These are phyloP conservation scores for Cladophialophora bantiana DNA, from an alignment of 2,329 filamentous ascomycete species.

Conservation along the genomic window DNA sequence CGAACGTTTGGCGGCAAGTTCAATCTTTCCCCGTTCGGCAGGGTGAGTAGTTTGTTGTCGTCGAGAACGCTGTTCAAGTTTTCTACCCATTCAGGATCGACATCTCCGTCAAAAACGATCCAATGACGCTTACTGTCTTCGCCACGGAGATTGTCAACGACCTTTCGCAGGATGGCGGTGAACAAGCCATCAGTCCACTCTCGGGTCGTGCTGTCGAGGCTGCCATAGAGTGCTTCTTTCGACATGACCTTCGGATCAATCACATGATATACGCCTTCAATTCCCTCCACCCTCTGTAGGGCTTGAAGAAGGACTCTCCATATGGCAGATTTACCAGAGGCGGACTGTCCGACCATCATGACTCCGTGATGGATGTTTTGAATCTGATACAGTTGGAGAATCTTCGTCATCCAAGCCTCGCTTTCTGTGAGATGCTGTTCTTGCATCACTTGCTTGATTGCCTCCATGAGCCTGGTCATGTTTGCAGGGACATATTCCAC, in stretches of 20 bases:
- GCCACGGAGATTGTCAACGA: constrained; percentile 96
- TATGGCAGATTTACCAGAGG: constrained; percentile 93
- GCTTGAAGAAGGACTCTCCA: constrained; percentile 94
- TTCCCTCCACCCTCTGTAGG: constrained; percentile 84
- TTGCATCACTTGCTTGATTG: constrained; percentile 80
- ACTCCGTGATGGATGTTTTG: constrained; percentile 98
- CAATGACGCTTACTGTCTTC: constrained; percentile 97
- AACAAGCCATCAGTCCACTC: constrained; percentile 99
- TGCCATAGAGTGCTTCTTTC: constrained; percentile 96
- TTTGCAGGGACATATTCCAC: constrained; percentile 92
- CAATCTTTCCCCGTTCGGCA: constrained; percentile 97
- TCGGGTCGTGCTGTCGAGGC: constrained; percentile 91
- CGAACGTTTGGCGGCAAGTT: constrained; percentile 93
- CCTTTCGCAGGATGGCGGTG: constrained; percentile 96
- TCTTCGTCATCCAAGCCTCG: constrained; percentile 96
- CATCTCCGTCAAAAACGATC: constrained; percentile 99
- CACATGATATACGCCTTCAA: constrained; percentile 94
- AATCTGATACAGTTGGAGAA: constrained; percentile 96
- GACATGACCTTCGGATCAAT: constrained; percentile 99
- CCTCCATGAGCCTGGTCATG: constrained; percentile 76
- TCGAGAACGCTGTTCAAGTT: constrained; percentile 99
- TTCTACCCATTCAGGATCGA: constrained; percentile 99
- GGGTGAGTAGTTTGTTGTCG: constrained; percentile 95
- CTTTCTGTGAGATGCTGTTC: constrained; percentile 89
- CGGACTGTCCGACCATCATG: constrained; percentile 99